A percentile compares a stretch with the other conserved stretches of the same genome.
phyloP scores from a whole-genome alignment of 306 rosid species.

The Sphenostylis stenocarpa region DNA sequence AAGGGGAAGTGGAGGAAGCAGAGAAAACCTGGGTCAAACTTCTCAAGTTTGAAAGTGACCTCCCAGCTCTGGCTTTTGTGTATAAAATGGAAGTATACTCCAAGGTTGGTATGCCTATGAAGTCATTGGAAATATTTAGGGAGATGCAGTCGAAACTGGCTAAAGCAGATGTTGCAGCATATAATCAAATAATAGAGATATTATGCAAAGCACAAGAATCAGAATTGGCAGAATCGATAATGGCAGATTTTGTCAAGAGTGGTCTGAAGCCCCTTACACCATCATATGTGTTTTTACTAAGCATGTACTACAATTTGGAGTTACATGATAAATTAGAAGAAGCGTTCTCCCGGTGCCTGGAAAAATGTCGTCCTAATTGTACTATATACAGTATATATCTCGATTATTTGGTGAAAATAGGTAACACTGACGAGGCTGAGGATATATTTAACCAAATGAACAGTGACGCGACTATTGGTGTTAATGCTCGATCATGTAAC shows the following conservation, averaged over 20 bases:
- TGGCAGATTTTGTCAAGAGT: constrained; percentile 63
- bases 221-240: constrained; percentile 72
- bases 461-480: constrained; percentile 54
- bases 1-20: constrained; percentile 67
- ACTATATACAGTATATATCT: constrained; percentile 69
- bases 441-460: constrained; percentile 67
- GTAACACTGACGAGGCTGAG: constrained; percentile 73
- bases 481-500: constrained; percentile 81
- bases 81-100: constrained; percentile 86
- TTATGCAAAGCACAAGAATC: constrained; percentile 69
- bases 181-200: constrained; percentile 71
- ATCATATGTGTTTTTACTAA: constrained; percentile 65
- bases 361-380: constrained; percentile 72
- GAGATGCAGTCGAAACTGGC: constrained; percentile 68
- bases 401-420: constrained; percentile 81
- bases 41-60: constrained; percentile 39
- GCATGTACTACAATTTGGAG: constrained; percentile 67
- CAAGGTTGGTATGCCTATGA: constrained; percentile 67
- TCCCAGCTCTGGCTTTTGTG: constrained; percentile 71
- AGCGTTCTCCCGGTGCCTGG: constrained; percentile 70
- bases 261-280: constrained; percentile 73
- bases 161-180: constrained; percentile 54
- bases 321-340: constrained; percentile 68
- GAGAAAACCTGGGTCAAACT: constrained; percentile 72
- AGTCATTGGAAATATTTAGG: constrained; percentile 65